A percentile compares a stretch with the other conserved stretches of the same genome.
Conservation (phyloP, 2,329 filamentous ascomycete genomes). For the Pleoardoris graminearum region DNA sequence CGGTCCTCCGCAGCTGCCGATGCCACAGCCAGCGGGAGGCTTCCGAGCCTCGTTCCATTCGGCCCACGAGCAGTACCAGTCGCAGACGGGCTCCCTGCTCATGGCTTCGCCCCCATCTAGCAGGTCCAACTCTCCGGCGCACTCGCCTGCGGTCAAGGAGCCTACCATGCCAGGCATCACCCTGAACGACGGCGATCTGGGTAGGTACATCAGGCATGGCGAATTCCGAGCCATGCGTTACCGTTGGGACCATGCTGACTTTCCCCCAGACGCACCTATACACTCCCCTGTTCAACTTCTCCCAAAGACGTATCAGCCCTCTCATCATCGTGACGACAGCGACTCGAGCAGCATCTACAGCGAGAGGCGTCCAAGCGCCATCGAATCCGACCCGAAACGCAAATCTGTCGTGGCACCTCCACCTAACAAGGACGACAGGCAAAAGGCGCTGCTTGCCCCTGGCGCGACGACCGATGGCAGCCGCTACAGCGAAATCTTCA, state of each 20-base stretch:
- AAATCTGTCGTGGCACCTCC: conserved; percentile 20
- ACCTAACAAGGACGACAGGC: conserved; percentile 17
- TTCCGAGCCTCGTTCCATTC: conserved; percentile 31
- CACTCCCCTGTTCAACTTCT: conserved; percentile 22
- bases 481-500: conserved; percentile 46
- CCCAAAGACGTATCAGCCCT: conserved; percentile 24
- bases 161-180: conserved; percentile 32
- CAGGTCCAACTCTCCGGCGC: conserved; percentile 29
- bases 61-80: conserved; percentile 22
- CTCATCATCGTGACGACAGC: conserved; percentile 36
- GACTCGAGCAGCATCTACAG: conserved; percentile 42
- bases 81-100: conserved; percentile 35
- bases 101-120: conserved; percentile 22
- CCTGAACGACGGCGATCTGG: conserved; percentile 28
- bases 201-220: conserved; percentile 34
- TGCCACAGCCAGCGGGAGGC: conserved; percentile 34
- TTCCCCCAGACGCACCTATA: conserved; percentile 21
- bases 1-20: conserved; percentile 25
- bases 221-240: too few species aligned
- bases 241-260: background rate
- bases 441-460: conserved; percentile 23
- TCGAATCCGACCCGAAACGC: conserved; percentile 20
- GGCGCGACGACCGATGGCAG: conserved; percentile 12
- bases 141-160: conserved; percentile 27
- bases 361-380: conserved; percentile 29